These are phyloP conservation scores for Aspergillus japonicus DNA, from an alignment of 2,329 filamentous ascomycete genomes.

Conservation along the genomic window DNA sequence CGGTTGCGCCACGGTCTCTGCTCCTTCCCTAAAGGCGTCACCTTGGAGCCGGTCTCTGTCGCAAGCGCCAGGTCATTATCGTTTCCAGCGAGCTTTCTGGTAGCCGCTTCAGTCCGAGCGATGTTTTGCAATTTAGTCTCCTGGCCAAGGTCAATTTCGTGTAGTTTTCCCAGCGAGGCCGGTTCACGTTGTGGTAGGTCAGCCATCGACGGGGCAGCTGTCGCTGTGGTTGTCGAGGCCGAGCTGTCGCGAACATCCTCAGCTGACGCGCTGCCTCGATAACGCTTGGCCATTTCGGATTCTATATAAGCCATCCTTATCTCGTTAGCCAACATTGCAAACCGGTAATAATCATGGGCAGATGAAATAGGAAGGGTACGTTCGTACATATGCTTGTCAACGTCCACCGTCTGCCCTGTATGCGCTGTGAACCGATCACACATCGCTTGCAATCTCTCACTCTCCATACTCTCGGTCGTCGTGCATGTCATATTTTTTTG, in stretches of 20 bases:
- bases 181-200: conserved; percentile 44
- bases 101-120: conserved; percentile 45
- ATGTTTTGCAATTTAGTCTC: conserved; percentile 45
- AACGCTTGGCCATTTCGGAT: conserved; percentile 60
- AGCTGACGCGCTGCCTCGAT: conserved; percentile 24
- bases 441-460: conserved; percentile 41
- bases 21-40: conserved; percentile 39
- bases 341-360: background rate
- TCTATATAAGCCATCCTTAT: conserved; percentile 68
- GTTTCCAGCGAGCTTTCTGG: conserved; percentile 42
- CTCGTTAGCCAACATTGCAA: conserved; percentile 52
- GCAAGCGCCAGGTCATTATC: conserved; percentile 18
- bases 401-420: conserved; percentile 58
- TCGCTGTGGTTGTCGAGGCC: conserved; percentile 10
- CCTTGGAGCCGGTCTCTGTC: conserved; percentile 28
- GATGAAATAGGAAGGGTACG: background rate
- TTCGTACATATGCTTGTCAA: conserved; percentile 65
- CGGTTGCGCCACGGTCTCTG: conserved; percentile 45
- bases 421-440: conserved; percentile 57
- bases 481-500: conserved; percentile 19
- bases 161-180: conserved; percentile 55
- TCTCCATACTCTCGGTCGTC: conserved; percentile 33
- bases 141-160: conserved; percentile 57
- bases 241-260: conserved; percentile 16
- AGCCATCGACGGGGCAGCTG: conserved; percentile 17